Conservation (phyloP, 169 alveolate genomes). For the Theileria annulata region DNA sequence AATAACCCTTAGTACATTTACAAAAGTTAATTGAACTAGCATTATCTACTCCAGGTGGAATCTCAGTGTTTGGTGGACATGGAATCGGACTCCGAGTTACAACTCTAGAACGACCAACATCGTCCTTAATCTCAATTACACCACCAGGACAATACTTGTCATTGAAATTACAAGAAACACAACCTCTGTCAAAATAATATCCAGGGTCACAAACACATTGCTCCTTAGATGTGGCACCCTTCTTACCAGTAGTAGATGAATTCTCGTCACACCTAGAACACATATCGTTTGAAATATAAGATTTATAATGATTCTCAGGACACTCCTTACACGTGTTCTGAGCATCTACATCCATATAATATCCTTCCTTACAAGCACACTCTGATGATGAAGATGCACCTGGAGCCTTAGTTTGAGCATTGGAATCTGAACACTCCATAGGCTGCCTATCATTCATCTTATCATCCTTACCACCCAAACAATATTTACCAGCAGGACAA, state of each 20-base stretch:
- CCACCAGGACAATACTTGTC: conserved; percentile 81
- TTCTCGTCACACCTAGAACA: conserved; percentile 75
- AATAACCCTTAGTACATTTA: conserved; percentile 80
- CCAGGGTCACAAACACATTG: conserved; percentile 82
- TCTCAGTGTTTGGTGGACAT: conserved; percentile 77
- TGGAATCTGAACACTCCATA: conserved; percentile 57
- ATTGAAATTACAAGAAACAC: conserved; percentile 75
- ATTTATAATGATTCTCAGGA: conserved; percentile 73
- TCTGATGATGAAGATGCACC: conserved; percentile 58
- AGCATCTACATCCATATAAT: conserved; percentile 24
- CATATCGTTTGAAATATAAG: conserved; percentile 71
- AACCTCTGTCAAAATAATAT: conserved; percentile 70
- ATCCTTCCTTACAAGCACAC: conserved; percentile 73
- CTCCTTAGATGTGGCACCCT: conserved; percentile 70
- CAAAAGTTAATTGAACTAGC: conserved; percentile 77
- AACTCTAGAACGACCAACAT: neutral
- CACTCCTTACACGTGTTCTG: conserved; percentile 63
- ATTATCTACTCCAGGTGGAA: conserved; percentile 81
- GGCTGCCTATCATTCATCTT: conserved; percentile 50
- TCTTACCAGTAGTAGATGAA: conserved; percentile 62
- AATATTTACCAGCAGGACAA: conserved; percentile 80
- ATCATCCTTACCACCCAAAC: conserved; percentile 72
- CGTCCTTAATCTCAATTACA: neutral
- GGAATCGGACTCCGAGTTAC: conserved; percentile 68
- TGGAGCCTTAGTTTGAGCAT: conserved; percentile 46